Base-by-base conservation (phyloP, 225 moss, liverwort and hornwort genomes). In the Marchantia paleacea region DNA sequence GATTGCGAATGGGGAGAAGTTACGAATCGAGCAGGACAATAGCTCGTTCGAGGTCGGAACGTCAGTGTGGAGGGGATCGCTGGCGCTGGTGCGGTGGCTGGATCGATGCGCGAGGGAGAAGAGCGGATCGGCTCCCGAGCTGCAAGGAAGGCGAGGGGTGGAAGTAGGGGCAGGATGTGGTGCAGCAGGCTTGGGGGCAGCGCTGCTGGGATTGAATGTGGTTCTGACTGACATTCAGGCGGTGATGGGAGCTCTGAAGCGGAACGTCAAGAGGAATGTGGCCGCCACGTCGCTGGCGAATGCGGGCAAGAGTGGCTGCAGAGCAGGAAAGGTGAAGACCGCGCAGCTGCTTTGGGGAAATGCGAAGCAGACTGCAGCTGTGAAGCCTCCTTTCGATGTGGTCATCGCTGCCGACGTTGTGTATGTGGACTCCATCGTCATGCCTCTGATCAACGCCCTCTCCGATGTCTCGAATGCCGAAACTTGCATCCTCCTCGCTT, bases 1-100 rank as follows among this genome's bases (percentile, higher is more conserved):
- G 78, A 29, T 83, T 2, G 91, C 88, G 0, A 90, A 84, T 10
- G 92, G 92, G 22, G 91, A 94, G 84, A 88, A 87, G 47, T 66
- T 94, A 69, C 89, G 90, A 60, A 92, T 94, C 69, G 94, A 94
- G 80, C 94, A 94, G 79, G 94, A 94, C 86, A 94, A 94, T 76
- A 91, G 92, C 29, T 94, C 94, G 12, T 92, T 94, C 89, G 87
- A 94, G 75, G 94, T 94, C 25, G 94, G 94, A 25, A 94, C 94
- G 7, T 88, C 92, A 0, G 94, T 94, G 39, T 94, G 94, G 94
- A 89, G 90, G 0, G 92, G 92, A 2, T 94, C 94, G 0, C 82
- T 94, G 51, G 92, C 89, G 51, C 80, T 94, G 5, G 94, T 92
- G 63, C 90, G 92, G 67, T 94, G 94, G 94, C 83, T 84, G 26